Conservation (phyloP, 345 rosid species). For the Brassica incana region DNA sequence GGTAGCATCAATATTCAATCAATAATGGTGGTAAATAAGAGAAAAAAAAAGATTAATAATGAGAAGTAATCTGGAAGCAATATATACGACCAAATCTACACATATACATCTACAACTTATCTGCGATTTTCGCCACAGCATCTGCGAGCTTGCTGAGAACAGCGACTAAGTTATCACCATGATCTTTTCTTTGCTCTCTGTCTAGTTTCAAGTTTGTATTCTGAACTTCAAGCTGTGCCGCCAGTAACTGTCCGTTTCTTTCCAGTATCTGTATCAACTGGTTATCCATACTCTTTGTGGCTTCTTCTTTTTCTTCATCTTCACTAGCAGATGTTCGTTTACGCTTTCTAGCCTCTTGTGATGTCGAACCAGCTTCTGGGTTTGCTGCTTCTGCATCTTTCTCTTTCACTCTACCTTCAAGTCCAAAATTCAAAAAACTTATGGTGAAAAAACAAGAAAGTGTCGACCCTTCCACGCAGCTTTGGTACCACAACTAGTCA, state of each 20-base stretch:
- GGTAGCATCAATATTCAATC: conserved; percentile 19
- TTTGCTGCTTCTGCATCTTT: conserved; percentile 42
- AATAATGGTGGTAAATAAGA: conserved; percentile 13
- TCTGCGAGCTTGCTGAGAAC: conserved; percentile 91
- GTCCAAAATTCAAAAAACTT: conserved; percentile 12
- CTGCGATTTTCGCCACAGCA: conserved; percentile 82
- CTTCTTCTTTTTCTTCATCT: conserved; percentile 39
- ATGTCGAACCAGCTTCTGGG: conserved; percentile 58
- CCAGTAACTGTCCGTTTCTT: conserved; percentile 71
- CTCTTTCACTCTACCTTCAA: conserved; percentile 56
- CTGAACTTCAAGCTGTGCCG: conserved; percentile 84
- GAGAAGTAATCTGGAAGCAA: conserved; percentile 12
- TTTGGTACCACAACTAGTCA: background rate
- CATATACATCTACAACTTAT: conserved; percentile 59
- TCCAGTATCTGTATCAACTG: conserved; percentile 67
- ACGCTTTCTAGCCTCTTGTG: conserved; percentile 69
- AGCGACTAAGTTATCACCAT: conserved; percentile 60
- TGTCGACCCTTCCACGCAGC: background rate
- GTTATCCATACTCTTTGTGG: conserved; percentile 40
- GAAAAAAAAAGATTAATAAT: conserved; percentile 1
- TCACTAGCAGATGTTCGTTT: conserved; percentile 44
- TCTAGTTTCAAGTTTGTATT: conserved; percentile 64
- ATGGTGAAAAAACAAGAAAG: background rate
- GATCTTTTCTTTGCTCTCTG: conserved; percentile 84
- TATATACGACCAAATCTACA: conserved; percentile 16